These are phyloP conservation scores for Debaryomyces tyrocola DNA, from an alignment of 805 yeast genomes.

Conservation along the genomic window DNA sequence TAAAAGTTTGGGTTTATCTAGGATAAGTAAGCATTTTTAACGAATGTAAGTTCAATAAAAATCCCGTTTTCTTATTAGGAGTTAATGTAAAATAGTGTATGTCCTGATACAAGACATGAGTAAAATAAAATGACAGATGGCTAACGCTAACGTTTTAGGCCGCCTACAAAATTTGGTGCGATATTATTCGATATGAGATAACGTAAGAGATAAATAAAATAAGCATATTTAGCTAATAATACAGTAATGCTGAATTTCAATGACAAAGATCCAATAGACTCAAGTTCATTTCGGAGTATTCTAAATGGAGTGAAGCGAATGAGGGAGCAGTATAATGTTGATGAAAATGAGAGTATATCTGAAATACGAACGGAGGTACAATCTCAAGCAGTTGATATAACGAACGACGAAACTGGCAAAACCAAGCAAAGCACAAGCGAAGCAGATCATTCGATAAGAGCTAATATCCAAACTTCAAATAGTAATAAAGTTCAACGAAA, in stretches of 20 bases:
- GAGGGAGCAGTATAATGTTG: slow-evolving; percentile 43
- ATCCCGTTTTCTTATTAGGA: no score
- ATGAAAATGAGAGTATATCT: neutral
- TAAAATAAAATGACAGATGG: no score
- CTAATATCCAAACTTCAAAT: neutral
- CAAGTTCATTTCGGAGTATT: slow-evolving; percentile 69
- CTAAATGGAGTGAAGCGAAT: slow-evolving; percentile 67
- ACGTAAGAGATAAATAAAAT: neutral
- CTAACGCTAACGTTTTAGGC: no score
- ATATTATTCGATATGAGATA: no score
- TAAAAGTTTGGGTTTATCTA: no score
- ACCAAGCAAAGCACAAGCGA: neutral
- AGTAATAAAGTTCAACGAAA: no score
- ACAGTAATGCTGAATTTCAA: neutral
- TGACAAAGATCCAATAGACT: slow-evolving; percentile 30
- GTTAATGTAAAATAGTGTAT: no score
- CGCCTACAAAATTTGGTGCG: no score
- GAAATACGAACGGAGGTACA: neutral
- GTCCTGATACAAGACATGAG: no score
- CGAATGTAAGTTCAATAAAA: no score
- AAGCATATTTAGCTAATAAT: neutral
- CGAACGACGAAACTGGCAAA: neutral
- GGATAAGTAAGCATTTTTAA: no score
- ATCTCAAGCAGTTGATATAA: neutral
- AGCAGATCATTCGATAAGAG: neutral